Evolutionary conservation across 225 moss, liverwort and hornwort species (phyloP).

Genomic region (Anthoceros angustus): DNA sequence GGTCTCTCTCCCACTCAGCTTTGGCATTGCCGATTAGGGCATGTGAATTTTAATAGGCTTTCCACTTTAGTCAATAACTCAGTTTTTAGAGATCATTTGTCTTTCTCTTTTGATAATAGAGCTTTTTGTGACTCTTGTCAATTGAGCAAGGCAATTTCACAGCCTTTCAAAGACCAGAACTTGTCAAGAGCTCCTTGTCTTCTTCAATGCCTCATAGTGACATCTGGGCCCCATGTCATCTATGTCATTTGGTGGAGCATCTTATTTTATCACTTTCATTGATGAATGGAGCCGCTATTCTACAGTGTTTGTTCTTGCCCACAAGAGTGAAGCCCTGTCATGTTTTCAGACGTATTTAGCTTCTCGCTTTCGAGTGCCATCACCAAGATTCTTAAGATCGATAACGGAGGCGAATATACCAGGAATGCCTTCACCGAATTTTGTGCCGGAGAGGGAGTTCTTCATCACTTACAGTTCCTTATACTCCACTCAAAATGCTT

Average conservation of each 20-base stretch:
- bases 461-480: too few species aligned
- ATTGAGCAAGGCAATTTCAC: slow-evolving; percentile 1
- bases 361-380: neutral
- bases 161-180: neutral
- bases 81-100: neutral
- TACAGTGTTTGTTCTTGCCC: neutral
- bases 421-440: neutral
- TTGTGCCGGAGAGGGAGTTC: neutral
- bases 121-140: neutral
- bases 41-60: neutral
- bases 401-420: too few species aligned
- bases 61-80: slow-evolving; percentile 1
- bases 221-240: neutral
- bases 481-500: too few species aligned
- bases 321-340: slow-evolving; percentile 1
- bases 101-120: neutral
- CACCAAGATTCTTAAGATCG: too few species aligned
- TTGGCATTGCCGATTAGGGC: neutral
- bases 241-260: neutral
- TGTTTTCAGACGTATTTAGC: neutral
- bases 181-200: neutral
- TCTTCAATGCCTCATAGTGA: neutral
- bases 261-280: neutral
- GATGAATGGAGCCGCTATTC: neutral
- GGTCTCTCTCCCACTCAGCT: neutral